Base-by-base conservation (phyloP, 116 monocot genomes). In the Trichopus zeylanicus region DNA sequence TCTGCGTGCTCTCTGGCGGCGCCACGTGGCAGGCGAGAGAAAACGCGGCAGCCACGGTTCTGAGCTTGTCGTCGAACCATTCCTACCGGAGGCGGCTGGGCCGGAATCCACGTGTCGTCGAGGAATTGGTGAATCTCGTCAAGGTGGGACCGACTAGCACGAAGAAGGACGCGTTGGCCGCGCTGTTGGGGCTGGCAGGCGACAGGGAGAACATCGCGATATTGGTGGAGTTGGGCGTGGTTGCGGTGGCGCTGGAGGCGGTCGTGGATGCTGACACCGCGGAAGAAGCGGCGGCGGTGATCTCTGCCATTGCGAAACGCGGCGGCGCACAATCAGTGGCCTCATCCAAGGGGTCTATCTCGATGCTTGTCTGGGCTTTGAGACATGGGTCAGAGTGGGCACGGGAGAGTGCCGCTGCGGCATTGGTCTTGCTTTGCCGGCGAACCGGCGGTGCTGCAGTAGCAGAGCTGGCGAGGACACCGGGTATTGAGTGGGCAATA, bases 401-500 rank as follows among this genome's bases (percentile, higher is more conserved):
- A 18, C 64, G 75, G 59, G 95, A 95, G 66, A 71, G 59, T 42
- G 89, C 95, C 1, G 90, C 83, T 7, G 80, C 86, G 9, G 84
- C 95, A 33, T 61, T 95, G 27, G 78, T 87, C 15, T 48, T 63
- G 22, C 61, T 90, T 15, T 89, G 95, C 63, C 67, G 81, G 55
- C 60, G 75, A 22, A 65, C 66, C 0, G 81, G 78, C 0, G 58
- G 42, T 2, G 55, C 19, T 4, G 62, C 76, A 38, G 78, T 81
- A 28, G 71, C 72, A 19, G 76, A 83, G 56, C 55, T 89, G 34
- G 66, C 73, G 18, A 48, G 48, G 48, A 48, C 59, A 9, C 64
- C 86, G 8, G 95, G 95, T 20, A 78, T 90, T 7, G 95, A 95
- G 51, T 86, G 89, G 78, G 77, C 77, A 10, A 65, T 95, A 26